These are phyloP conservation scores for Talaromyces stipitatus DNA, from an alignment of 495 filamentous ascomycete genomes.

Conservation along the genomic window DNA sequence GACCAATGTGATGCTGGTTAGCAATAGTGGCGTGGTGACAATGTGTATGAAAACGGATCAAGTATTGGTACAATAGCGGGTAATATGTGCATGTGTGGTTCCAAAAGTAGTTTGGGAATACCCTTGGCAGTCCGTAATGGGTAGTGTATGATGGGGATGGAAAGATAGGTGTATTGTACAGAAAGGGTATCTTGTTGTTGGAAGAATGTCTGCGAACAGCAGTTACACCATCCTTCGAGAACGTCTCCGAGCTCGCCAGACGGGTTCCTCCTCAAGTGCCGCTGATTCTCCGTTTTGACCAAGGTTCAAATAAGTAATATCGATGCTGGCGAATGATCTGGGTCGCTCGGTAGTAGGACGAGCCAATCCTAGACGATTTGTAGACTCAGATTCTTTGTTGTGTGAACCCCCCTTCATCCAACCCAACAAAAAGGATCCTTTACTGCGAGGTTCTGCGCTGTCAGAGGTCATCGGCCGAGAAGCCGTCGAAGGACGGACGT, in stretches of 20 bases:
- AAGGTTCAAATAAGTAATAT: background rate
- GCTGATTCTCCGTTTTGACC: slow-evolving; percentile 4
- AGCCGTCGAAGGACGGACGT: slow-evolving; percentile 11
- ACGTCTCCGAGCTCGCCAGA: slow-evolving; percentile 27
- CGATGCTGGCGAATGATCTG: slow-evolving; percentile 13
- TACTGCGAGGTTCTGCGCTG: slow-evolving; percentile 28
- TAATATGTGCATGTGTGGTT: background rate
- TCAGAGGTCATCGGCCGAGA: slow-evolving; percentile 23
- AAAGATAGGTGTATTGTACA: background rate
- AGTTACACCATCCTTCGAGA: slow-evolving; percentile 14
- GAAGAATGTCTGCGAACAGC: background rate
- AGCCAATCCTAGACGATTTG: background rate
- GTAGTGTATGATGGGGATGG: background rate
- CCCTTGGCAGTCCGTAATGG: background rate
- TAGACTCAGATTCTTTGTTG: slow-evolving; percentile 19
- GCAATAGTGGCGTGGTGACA: background rate
- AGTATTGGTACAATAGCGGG: background rate
- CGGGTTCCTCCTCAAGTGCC: slow-evolving; percentile 15
- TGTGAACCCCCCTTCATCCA: slow-evolving; percentile 37
- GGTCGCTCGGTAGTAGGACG: slow-evolving; percentile 2
- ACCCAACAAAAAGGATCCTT: slow-evolving; percentile 33
- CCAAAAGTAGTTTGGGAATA: background rate
- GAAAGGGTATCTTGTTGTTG: no score
- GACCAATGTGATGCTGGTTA: background rate
- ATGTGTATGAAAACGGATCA: background rate